These are phyloP conservation scores for Diplodia mutila DNA, from an alignment of 2,329 filamentous ascomycete species.

Conservation along the genomic window DNA sequence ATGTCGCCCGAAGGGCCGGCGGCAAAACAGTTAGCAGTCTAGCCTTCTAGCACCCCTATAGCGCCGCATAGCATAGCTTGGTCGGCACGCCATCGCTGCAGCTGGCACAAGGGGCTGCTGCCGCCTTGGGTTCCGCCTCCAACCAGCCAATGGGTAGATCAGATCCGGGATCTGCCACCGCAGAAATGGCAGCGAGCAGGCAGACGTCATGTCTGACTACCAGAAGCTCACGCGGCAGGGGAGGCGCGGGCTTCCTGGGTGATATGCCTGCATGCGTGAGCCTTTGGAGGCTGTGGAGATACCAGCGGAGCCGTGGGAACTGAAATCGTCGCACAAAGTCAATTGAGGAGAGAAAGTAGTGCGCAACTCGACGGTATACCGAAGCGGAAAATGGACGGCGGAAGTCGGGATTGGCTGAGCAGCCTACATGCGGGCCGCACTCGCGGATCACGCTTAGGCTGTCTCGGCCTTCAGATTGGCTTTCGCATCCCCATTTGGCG, in stretches of 20 bases:
- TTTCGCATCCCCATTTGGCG: neutral
- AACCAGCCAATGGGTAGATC: slow-evolving; percentile 1
- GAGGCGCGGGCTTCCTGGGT: neutral
- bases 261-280: neutral
- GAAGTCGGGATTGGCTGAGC: slow-evolving; percentile 2
- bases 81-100: neutral
- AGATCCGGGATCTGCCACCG: neutral
- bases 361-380: neutral
- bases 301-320: neutral
- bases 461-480: slow-evolving; percentile 13
- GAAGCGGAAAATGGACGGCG: slow-evolving; percentile 9
- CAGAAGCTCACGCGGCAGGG: neutral
- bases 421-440: neutral
- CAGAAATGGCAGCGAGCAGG: neutral
- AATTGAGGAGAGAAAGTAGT: neutral
- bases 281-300: neutral
- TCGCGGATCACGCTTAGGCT: neutral
- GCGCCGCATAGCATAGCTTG: neutral
- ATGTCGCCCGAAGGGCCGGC: neutral
- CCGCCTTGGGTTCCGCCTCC: slow-evolving; percentile 1
- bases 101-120: neutral
- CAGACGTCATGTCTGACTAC: neutral
- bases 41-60: neutral
- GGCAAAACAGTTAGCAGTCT: neutral
- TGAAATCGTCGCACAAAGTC: neutral